Percentiles rank a stretch among this genome's conserved stretches.
These are phyloP conservation scores for sorghum (Sorghum bicolor) DNA, from an alignment of 176 grass and related monocot species.

Conservation along the genomic window Sorghum_bicolor_NCBIv3 NC_012872.2:61670001-61670500, in stretches of 20 bases:
- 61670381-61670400: not conserved
- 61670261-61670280: slow-evolving; percentile 17
- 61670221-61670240: slow-evolving; percentile 1
- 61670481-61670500: no score
- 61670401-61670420: no score
- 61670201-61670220: not conserved
- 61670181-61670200: not conserved
- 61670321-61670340: not conserved
- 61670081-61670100: slow-evolving; percentile 23
- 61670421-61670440: not conserved
- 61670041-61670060: slow-evolving; percentile 77
- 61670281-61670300: slow-evolving; percentile 25
- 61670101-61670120: not conserved
- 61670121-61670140: not conserved
- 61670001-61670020: slow-evolving; percentile 40
- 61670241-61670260: not conserved
- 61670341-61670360: not conserved
- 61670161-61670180: not conserved
- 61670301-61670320: not conserved
- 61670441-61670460: no score
- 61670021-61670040: slow-evolving; percentile 40
- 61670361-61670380: not conserved
- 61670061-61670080: slow-evolving; percentile 58
- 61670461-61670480: no score
- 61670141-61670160: not conserved